phyloP scores from a whole-genome alignment of 2,329 filamentous ascomycete species.

The Aspergillus spinulosporus region DNA sequence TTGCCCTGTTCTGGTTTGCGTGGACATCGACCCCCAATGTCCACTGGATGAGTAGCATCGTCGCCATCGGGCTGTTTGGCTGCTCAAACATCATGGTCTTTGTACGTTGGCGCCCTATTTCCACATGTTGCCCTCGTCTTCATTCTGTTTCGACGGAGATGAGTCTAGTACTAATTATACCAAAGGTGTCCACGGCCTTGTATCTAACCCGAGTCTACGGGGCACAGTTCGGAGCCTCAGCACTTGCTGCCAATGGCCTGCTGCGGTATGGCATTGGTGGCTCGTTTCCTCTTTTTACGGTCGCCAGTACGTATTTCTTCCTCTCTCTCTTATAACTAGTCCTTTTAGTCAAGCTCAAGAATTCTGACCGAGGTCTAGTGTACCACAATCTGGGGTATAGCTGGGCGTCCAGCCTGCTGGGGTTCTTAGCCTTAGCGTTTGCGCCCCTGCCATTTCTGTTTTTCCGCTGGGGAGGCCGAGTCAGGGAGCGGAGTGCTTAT shows the following conservation, averaged over 20 bases:
- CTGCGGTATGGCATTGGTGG: slow-evolving; percentile 35
- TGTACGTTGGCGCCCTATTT: neutral
- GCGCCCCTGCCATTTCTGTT: slow-evolving; percentile 48
- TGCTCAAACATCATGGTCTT: slow-evolving; percentile 1
- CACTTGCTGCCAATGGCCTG: slow-evolving; percentile 36
- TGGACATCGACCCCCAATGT: slow-evolving; percentile 46
- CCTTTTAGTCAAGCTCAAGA: neutral
- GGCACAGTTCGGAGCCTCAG: slow-evolving; percentile 28
- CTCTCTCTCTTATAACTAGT: neutral
- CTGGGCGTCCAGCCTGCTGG: slow-evolving; percentile 39
- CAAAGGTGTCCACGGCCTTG: slow-evolving; percentile 43
- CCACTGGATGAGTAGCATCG: slow-evolving; percentile 40
- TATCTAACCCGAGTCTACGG: slow-evolving; percentile 36
- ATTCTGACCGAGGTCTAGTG: slow-evolving; percentile 20
- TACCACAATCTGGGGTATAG: slow-evolving; percentile 33
- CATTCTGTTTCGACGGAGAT: neutral
- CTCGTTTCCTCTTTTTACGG: slow-evolving; percentile 39
- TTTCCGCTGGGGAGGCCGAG: slow-evolving; percentile 18
- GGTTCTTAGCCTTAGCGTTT: slow-evolving; percentile 32
- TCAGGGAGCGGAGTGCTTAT: too few species aligned
- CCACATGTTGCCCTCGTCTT: neutral
- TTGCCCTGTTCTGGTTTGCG: slow-evolving; percentile 51
- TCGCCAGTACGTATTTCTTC: slow-evolving; percentile 19
- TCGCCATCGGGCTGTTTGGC: neutral
- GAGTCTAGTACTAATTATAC: neutral